Conservation (phyloP, 805 yeast species). For the Metschnikowia similis region DNA sequence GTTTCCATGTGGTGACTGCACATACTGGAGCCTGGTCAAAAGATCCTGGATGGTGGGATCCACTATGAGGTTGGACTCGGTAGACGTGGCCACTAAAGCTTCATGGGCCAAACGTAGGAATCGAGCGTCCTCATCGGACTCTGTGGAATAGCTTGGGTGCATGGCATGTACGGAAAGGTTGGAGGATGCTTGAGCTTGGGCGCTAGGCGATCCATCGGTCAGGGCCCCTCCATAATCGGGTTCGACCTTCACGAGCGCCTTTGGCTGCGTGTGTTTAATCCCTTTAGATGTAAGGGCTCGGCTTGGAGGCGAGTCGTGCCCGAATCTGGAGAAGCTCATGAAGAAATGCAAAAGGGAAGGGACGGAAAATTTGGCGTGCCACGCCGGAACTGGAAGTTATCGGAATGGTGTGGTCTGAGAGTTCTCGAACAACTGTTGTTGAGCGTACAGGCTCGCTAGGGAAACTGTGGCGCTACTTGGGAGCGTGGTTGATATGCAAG, state of each 20-base stretch:
- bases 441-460: not conserved
- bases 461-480: conserved; percentile 3
- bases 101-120: conserved; percentile 59
- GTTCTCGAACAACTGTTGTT: not conserved
- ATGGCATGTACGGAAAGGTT: not conserved
- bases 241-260: conserved; percentile 19
- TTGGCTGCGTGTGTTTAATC: conserved; percentile 15
- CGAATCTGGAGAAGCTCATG: conserved; percentile 14
- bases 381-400: not conserved
- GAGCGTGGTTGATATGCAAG: not conserved
- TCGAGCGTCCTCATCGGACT: conserved; percentile 45
- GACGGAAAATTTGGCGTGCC: not conserved
- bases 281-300: conserved; percentile 11
- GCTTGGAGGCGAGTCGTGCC: conserved; percentile 12
- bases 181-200: not conserved
- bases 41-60: conserved; percentile 63
- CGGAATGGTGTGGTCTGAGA: not conserved
- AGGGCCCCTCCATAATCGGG: conserved; percentile 20
- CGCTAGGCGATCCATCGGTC: not conserved
- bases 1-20: conserved; percentile 56
- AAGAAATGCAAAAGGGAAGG: not conserved
- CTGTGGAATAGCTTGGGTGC: not conserved
- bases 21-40: conserved; percentile 56
- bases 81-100: conserved; percentile 51
- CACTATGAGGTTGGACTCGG: conserved; percentile 38